Evolutionary conservation across 495 filamentous ascomycete genomes (phyloP), one percentile per base, ranked within the genome.

Genomic region (Daldinia childiae): DNA sequence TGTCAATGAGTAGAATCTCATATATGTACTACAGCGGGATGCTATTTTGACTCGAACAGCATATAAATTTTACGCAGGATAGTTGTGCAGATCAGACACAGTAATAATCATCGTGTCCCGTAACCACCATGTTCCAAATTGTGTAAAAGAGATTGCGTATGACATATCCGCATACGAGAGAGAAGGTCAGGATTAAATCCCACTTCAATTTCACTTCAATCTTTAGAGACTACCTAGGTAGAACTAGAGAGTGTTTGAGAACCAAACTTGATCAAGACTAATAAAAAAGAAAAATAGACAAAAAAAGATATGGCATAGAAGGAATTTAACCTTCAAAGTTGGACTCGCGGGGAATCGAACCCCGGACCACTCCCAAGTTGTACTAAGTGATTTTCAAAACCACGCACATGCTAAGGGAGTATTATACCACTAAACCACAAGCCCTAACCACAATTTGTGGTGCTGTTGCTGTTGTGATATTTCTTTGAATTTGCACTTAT

Each of bases 281-380:
- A 2, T 2, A 24, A 32, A 32, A 8, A 4, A 29, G 27, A 29
- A 41, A 41, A 58, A 14, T 17, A 29, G 24, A 34, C 4, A 58
- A 38, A 62, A 43, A 52, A 66, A 68, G 62, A 6, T 3, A 39
- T 66, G 70, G 70, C 58, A 73, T 26, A 69, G 39, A 34, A 69
- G 70, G 70, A 69, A 69, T 73, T 43, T 65, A 73, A 73, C 70
- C 70, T 62, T 34, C 32, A 62, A n/a, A 26, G 58, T 51, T 79
- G 78, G 78, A 79, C 75, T 77, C 81, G 84, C 84, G 79, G 84
- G 83, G 82, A 86, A 85, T 86, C 82, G 84, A 86, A 86, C 82
- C 84, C 84, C 80, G 82, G 84, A 85, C 84, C 82, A 82, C 83
- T 80, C 82, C 82, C 81, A 29, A 27, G 4, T 27, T 27, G 26